A percentile compares a stretch with the other conserved stretches of the same genome.
phyloP scores from a whole-genome alignment of 192 early-diverging fungal genomes.

The Coemansia sp. region DNA sequence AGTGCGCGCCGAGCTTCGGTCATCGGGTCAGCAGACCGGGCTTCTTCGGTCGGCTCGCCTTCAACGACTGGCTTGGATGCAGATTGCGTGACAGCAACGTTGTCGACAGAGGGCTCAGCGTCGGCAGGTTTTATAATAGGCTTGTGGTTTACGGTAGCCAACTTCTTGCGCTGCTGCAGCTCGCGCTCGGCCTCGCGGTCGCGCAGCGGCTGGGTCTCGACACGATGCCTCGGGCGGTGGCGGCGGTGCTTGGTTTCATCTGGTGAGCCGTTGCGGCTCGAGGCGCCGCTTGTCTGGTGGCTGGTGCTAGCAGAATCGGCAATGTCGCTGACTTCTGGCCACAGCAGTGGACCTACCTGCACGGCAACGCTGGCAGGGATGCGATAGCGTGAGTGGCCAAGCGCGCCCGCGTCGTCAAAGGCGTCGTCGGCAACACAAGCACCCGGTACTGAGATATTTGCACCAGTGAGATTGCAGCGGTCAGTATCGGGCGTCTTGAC shows the following conservation, averaged over 20 bases:
- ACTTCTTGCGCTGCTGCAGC: constrained; percentile 12
- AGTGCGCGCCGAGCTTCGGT: constrained; percentile 45
- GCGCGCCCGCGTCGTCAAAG: constrained; percentile 29
- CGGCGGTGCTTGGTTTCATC: constrained; percentile 23
- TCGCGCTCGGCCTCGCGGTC: constrained; percentile 55
- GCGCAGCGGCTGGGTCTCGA: constrained; percentile 51
- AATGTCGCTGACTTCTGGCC: constrained; percentile 4
- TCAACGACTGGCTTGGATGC: not conserved
- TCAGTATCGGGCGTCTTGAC: not conserved
- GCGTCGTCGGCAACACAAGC: constrained; percentile 29
- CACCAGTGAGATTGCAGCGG: too few relatives aligned
- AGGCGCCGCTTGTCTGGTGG: constrained; percentile 25
- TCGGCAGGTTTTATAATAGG: not conserved
- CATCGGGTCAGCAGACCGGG: constrained; percentile 24
- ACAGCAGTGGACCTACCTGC: constrained; percentile 8
- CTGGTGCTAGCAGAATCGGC: constrained; percentile 12
- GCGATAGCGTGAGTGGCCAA: constrained; percentile 25
- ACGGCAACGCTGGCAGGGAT: constrained; percentile 14
- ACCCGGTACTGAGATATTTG: not conserved
- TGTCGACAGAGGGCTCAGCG: not conserved
- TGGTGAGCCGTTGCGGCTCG: constrained; percentile 36
- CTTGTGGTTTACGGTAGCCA: not conserved
- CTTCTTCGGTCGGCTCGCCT: not conserved
- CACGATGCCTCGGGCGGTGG: constrained; percentile 29
- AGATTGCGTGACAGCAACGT: not conserved